phyloP scores from a whole-genome alignment of 2,329 filamentous ascomycete genomes.

The Colletotrichum higginsianum region DNA sequence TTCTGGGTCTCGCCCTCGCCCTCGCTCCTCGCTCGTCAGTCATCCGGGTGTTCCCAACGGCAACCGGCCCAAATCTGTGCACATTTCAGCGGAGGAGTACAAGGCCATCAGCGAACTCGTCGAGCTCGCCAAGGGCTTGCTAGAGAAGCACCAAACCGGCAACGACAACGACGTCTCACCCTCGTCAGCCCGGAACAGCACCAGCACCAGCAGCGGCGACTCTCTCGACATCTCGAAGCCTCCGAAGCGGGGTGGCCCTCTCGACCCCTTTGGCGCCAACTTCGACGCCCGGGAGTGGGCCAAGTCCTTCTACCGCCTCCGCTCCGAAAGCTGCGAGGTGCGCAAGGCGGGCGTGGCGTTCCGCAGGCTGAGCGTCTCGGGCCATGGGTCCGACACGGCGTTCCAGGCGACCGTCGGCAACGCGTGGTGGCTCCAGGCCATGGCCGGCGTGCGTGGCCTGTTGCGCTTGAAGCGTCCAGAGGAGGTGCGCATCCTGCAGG shows the following conservation, averaged over 20 bases:
- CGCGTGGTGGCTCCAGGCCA: constrained; percentile 48
- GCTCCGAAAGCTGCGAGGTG: constrained; percentile 47
- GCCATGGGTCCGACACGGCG: constrained; percentile 33
- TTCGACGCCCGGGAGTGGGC: constrained; percentile 63
- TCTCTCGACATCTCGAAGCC: constrained; percentile 17
- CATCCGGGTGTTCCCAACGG: constrained; percentile 16
- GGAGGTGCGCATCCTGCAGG: constrained; percentile 63
- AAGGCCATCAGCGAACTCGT: constrained; percentile 39
- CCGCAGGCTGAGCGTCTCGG: constrained; percentile 58
- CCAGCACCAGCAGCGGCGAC: not conserved
- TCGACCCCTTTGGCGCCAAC: constrained; percentile 64
- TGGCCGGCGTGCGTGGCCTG: constrained; percentile 19
- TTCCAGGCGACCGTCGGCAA: constrained; percentile 33
- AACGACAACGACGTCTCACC: not conserved
- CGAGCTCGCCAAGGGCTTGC: constrained; percentile 29
- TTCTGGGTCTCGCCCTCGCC: not conserved
- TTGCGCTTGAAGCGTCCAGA: constrained; percentile 34
- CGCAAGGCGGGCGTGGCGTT: constrained; percentile 57
- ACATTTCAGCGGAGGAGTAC: constrained; percentile 36
- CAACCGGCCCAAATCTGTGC: constrained; percentile 20
- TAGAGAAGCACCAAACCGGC: constrained; percentile 24
- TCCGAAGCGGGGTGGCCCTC: constrained; percentile 42
- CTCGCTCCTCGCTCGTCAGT: constrained; percentile 26
- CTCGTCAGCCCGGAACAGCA: not conserved
- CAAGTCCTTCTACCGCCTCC: constrained; percentile 46